Percentiles rank a stretch among this genome's conserved stretches.
Conservation (phyloP, 495 filamentous ascomycete species). For the Penicillium manginii region DNA sequence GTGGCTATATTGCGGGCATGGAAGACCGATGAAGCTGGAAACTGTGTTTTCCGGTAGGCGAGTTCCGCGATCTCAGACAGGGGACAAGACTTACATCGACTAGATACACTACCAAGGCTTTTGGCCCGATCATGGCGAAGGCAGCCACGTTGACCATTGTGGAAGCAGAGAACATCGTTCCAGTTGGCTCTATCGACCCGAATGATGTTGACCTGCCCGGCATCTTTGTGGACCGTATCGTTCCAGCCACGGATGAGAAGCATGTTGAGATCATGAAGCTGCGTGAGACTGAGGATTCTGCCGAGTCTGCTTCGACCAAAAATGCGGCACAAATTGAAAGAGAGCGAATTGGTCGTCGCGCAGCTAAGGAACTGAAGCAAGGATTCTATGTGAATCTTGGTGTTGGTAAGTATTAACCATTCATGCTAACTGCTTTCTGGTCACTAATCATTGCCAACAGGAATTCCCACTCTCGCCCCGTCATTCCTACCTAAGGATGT, state of each 20-base stretch:
- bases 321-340: conserved; percentile 69
- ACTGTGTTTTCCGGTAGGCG: conserved; percentile 84
- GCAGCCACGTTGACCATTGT: conserved; percentile 88
- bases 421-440: not conserved
- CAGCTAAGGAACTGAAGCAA: conserved; percentile 92
- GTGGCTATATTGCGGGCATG: conserved; percentile 88
- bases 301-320: conserved; percentile 54
- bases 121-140: conserved; percentile 88
- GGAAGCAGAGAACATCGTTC: conserved; percentile 89
- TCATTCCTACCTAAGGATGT: conserved; percentile 76
- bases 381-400: conserved; percentile 94
- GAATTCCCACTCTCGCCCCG: conserved; percentile 86
- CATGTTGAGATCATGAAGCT: conserved; percentile 82
- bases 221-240: conserved; percentile 85
- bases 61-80: conserved; percentile 57
- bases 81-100: not conserved
- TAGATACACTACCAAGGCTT: conserved; percentile 59
- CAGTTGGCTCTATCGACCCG: conserved; percentile 76
- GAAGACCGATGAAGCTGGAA: conserved; percentile 84
- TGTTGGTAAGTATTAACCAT: conserved; percentile 68
- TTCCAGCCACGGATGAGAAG: conserved; percentile 75
- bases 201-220: conserved; percentile 83
- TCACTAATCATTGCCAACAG: conserved; percentile 9
- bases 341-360: conserved; percentile 78
- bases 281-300: conserved; percentile 56